Base-by-base conservation (phyloP, 495 filamentous ascomycete species). In the Lentithecium fluviatile region DNA sequence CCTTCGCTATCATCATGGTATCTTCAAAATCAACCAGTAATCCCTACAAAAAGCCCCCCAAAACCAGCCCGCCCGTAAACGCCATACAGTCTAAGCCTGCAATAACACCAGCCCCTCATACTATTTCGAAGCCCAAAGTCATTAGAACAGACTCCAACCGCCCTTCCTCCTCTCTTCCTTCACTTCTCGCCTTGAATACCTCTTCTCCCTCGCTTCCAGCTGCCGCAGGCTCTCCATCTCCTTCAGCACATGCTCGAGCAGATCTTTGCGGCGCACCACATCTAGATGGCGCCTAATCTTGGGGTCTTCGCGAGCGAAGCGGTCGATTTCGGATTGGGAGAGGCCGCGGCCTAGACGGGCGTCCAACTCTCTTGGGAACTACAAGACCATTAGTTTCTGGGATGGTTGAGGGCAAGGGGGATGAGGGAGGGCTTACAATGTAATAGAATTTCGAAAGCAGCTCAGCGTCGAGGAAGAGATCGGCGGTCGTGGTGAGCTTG, bases 401-500 rank as follows among this genome's bases (percentile, higher is more conserved):
- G n/a, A 19, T 25, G 5, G 19, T 20, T 6, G 15, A 20, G 6
- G 13, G 6, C 4, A 43, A 15, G 13, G 13, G 15, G 10, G 2
- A 32, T 36, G 51, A 34, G 6, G 37, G 10, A 45, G 4, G 43
- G 2, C 1, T 17, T 1, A 75, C 73, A 70, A 93, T 87, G 71
- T 95, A 92, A 77, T 96, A 96, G 68, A 97, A 99, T 70, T 97
- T 95, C 4, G 89, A 90, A 40, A 99, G 81, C 24, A 99, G 82
- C 76, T 99, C 94, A 36, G 97, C 95, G 66, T 99, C 96, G 10
- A 99, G 83, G 80, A 99, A 99, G 0, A 99, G 83, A 10, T 97
- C 95, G 11, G 94, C 93, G 0, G 93, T 97, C 2, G 89, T 85
- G 15, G 91, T 91, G 55, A 99, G 85, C 75, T 97, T 96, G 68